Evolutionary conservation across 305 asterid species (phyloP), one percentile per base, ranked within the genome.

Genomic region (Solanum hybrid): DNA sequence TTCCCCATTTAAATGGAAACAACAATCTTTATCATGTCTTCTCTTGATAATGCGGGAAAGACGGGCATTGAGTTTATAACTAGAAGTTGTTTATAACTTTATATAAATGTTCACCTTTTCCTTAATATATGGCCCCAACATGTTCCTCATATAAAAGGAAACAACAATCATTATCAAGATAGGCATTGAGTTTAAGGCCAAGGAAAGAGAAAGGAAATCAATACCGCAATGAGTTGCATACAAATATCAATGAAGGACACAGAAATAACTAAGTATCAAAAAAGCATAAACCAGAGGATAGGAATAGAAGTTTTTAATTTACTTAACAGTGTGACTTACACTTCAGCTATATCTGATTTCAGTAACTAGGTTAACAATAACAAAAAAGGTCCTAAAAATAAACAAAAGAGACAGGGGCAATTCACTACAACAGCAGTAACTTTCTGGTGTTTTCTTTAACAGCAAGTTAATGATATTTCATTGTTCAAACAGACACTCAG

Each of bases 381-480:
- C 7, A 85, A 85, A n/a, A 22, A 85, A 22, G 29, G 75, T 31
- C 27, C 88, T 41, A 82, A 39, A 41, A 26, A 45, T 83, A 20
- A 29, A 4, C 57, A 2, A 29, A 15, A 45, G 75, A 45, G 29
- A 41, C 37, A 0, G 72, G 32, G 70, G 31, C 5, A 27, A 83
- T 61, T 51, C 78, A 61, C 78, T 33, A 86, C 76, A 51, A 20
- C 20, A 51, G 77, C 41, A 51, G 41, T 84, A 20, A 84, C 41
- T 51, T 83, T 61, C n/a, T 32, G 33, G 78, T 86, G 33, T 33
- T 61, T 61, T 57, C 7, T 57, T 32, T 32, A 86, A n/a, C 9
- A 65, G 51, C 45, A 86, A 86, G 78, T 61, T 61, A 86, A 86
- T 86, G 89, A 61, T 61, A 51, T 84, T 84, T 31, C 41, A 84